Evolutionary conservation across 495 filamentous ascomycete genomes (phyloP).

Genomic region (Melanomma pulvis-pyrius): DNA sequence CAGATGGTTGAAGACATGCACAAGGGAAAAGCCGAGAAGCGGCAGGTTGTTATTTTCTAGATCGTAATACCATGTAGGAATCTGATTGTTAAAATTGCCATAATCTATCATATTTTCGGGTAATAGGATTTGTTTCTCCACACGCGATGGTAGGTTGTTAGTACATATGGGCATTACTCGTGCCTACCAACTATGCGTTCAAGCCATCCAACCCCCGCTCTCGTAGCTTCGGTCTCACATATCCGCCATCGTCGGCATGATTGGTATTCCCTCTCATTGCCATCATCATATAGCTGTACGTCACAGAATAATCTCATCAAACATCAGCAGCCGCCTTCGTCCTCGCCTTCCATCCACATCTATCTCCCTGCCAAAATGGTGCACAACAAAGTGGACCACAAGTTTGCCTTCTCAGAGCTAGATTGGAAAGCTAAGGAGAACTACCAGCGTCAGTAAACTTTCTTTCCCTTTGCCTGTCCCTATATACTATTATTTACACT

Average conservation of each 20-base stretch:
- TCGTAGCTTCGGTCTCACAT: neutral
- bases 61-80: neutral
- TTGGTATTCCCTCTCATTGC: neutral
- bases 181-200: neutral
- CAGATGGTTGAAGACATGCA: conserved; percentile 43
- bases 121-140: neutral
- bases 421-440: conserved; percentile 39
- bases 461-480: neutral
- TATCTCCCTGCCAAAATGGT: conserved; percentile 22
- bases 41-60: conserved; percentile 39
- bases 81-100: neutral
- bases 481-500: neutral
- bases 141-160: no score
- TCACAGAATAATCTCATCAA: neutral
- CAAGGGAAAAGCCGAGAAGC: conserved; percentile 39
- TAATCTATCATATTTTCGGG: neutral
- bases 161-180: no score
- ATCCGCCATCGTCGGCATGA: neutral
- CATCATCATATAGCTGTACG: neutral
- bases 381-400: conserved; percentile 42
- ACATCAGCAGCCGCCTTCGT: neutral
- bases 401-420: conserved; percentile 32
- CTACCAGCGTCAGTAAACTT: conserved; percentile 34
- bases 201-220: neutral
- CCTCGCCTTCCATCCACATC: neutral